A percentile compares a stretch with the other conserved stretches of the same genome.
phyloP scores from a whole-genome alignment of 768 basidiomycete species.

The Termitomyces sp. region DNA sequence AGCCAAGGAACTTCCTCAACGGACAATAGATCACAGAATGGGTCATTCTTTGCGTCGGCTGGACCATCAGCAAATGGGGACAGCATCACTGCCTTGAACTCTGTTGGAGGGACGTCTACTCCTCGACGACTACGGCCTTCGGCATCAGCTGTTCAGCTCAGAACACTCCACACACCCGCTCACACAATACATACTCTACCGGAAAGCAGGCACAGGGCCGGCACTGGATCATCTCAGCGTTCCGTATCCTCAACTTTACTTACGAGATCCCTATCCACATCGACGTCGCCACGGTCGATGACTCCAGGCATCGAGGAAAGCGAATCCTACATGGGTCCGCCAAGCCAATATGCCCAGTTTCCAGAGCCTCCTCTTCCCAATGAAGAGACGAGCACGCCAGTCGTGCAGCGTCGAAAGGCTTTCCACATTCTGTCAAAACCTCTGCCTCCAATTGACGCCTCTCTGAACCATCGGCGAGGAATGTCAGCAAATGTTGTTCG shows the following conservation, averaged over 20 bases:
- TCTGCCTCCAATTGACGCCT: constrained; percentile 29
- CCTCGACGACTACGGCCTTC: constrained; percentile 67
- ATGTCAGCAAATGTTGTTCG: constrained; percentile 48
- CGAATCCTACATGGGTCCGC: constrained; percentile 55
- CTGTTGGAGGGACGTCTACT: constrained; percentile 48
- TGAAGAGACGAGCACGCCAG: constrained; percentile 45
- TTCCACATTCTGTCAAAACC: constrained; percentile 67
- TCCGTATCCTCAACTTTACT: constrained; percentile 35
- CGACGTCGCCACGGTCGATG: constrained; percentile 38
- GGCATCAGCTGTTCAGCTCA: constrained; percentile 71
- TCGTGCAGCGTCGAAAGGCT: constrained; percentile 57
- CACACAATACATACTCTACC: constrained; percentile 27
- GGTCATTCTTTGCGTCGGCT: constrained; percentile 39
- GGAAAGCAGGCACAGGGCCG: constrained; percentile 55
- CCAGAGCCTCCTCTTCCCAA: constrained; percentile 55
- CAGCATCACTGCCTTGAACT: constrained; percentile 43
- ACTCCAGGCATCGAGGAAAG: constrained; percentile 36
- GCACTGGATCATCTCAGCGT: constrained; percentile 58
- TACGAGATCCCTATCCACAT: constrained; percentile 53
- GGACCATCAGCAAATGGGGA: constrained; percentile 51
- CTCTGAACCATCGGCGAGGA: constrained; percentile 44
- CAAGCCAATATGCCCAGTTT: constrained; percentile 65
- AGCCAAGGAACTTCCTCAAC: constrained; percentile 71
- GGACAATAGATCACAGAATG: constrained; percentile 62
- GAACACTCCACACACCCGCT: constrained; percentile 33